These are phyloP conservation scores for Cokeromyces recurvatus DNA, from an alignment of 371 early-diverging fungal genomes.

Conservation along the genomic window DNA sequence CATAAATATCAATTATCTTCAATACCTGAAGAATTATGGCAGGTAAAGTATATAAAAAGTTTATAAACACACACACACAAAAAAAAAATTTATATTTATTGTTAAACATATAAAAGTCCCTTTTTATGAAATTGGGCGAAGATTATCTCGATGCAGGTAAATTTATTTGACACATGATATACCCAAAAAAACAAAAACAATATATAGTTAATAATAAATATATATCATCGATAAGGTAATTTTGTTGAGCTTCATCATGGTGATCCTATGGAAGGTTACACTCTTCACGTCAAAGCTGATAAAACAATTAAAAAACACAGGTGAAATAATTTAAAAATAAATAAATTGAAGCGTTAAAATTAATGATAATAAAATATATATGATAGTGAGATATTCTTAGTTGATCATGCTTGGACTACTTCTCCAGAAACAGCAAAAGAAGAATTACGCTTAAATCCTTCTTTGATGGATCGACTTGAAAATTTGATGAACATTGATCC, in stretches of 20 bases:
- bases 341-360: no score
- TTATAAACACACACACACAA: no score
- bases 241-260: slow-evolving; percentile 54
- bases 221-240: slow-evolving; percentile 16
- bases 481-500: slow-evolving; percentile 57
- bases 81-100: no score
- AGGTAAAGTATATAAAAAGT: no score
- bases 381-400: slow-evolving; percentile 57
- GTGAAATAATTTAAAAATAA: slow-evolving; percentile 15
- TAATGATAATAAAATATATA: background rate
- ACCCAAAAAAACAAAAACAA: background rate
- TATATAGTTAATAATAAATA: background rate
- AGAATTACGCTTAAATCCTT: slow-evolving; percentile 47
- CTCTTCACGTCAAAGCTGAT: slow-evolving; percentile 53
- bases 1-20: slow-evolving; percentile 57
- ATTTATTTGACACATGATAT: no score
- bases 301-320: slow-evolving; percentile 46
- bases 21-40: slow-evolving; percentile 58
- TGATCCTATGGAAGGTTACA: slow-evolving; percentile 50
- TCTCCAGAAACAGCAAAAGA: slow-evolving; percentile 50
- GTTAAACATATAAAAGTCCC: slow-evolving; percentile 42
- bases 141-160: slow-evolving; percentile 61
- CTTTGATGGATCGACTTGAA: slow-evolving; percentile 58
- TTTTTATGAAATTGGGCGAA: slow-evolving; percentile 56
- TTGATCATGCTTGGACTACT: slow-evolving; percentile 76